Evolutionary conservation across 768 basidiomycete genomes (phyloP).

Genomic region (Lactarius deliciosus): DNA sequence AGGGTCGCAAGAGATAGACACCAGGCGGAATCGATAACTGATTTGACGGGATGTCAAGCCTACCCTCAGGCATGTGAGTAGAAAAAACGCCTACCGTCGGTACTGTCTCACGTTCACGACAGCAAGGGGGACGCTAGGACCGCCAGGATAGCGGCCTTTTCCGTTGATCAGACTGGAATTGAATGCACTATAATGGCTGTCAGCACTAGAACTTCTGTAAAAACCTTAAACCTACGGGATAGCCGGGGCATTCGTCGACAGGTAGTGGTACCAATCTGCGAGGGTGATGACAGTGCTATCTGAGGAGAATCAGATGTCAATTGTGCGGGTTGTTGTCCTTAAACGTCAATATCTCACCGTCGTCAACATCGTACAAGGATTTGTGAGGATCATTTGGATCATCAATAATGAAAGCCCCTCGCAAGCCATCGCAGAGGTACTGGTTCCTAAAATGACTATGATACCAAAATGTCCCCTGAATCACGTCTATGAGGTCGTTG

Average conservation of each 20-base stretch:
- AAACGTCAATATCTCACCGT: conserved; percentile 26
- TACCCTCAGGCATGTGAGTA: background rate
- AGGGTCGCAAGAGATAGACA: conserved; percentile 29
- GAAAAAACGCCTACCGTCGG: background rate
- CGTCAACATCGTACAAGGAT: conserved; percentile 32
- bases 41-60: background rate
- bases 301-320: background rate
- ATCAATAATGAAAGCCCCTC: conserved; percentile 33
- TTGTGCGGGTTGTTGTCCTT: background rate
- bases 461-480: conserved; percentile 33
- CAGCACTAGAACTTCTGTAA: background rate
- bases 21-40: conserved; percentile 52
- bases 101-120: background rate
- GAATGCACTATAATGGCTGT: background rate
- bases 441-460: conserved; percentile 34
- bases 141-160: conserved; percentile 5
- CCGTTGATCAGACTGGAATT: conserved; percentile 17
- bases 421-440: conserved; percentile 28
- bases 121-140: conserved; percentile 2
- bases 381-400: conserved; percentile 33
- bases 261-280: conserved; percentile 8
- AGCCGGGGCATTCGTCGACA: background rate
- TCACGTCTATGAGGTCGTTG: background rate
- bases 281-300: background rate
- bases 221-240: background rate